phyloP scores from a whole-genome alignment of 352 stramenopile species.

The Peronosclerospora sorghi region DNA sequence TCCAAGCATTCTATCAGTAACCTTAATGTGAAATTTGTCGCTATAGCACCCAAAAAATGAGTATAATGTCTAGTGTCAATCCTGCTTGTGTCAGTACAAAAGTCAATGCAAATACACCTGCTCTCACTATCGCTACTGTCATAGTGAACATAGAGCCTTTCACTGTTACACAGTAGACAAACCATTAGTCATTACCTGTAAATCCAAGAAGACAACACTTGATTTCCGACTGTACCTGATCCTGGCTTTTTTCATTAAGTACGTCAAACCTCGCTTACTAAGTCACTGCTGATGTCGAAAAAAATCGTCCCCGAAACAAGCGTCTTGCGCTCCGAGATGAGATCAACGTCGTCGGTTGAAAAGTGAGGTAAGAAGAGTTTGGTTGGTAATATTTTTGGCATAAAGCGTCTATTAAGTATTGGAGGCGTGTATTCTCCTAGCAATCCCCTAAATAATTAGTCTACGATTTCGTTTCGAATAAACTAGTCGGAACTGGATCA shows the following conservation, averaged over 20 bases:
- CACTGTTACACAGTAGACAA: conserved; percentile 26
- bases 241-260: conserved; percentile 71
- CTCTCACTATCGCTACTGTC: conserved; percentile 80
- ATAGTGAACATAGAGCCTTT: conserved; percentile 88
- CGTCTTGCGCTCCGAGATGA: conserved; percentile 66
- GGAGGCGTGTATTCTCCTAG: too few relatives aligned
- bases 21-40: conserved; percentile 77
- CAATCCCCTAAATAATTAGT: too few relatives aligned
- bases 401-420: too few relatives aligned
- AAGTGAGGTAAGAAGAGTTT: too few relatives aligned
- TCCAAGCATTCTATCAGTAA: conserved; percentile 70
- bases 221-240: conserved; percentile 50
- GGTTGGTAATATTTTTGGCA: too few relatives aligned
- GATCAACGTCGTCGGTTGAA: conserved; percentile 49
- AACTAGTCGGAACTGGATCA: too few relatives aligned
- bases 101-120: conserved; percentile 66
- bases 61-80: conserved; percentile 49
- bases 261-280: conserved; percentile 37
- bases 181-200: conserved; percentile 1
- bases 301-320: conserved; percentile 67
- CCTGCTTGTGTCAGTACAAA: conserved; percentile 72
- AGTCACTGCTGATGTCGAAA: conserved; percentile 27
- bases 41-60: conserved; percentile 60
- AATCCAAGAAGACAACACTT: neutral
- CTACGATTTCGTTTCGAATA: too few relatives aligned